Evolutionary conservation across 208 protist genomes (phyloP).

Genomic region (Trypanosoma platydactyli): DNA sequence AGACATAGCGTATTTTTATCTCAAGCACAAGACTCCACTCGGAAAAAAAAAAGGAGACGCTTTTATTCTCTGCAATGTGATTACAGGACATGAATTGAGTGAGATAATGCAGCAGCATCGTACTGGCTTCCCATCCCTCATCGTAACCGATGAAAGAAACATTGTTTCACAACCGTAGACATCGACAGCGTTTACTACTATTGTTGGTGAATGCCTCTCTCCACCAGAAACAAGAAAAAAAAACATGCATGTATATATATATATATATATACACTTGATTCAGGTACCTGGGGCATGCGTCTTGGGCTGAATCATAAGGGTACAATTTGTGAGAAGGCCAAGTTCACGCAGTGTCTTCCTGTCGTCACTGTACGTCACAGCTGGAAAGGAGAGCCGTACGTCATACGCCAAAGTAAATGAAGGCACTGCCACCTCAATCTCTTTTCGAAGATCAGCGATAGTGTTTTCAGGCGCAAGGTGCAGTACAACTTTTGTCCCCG

Average conservation of each 20-base stretch:
- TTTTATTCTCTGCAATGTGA: no score
- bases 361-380: slow-evolving; percentile 53
- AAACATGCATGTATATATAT: slow-evolving; percentile 1
- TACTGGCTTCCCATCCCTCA: no score
- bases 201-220: no score
- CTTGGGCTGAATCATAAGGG: slow-evolving; percentile 50
- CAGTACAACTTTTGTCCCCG: slow-evolving; percentile 59
- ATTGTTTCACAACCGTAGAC: no score
- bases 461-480: slow-evolving; percentile 51
- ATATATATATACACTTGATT: background rate
- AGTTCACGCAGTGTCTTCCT: slow-evolving; percentile 55
- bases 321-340: slow-evolving; percentile 59
- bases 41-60: no score
- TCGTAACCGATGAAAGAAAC: no score
- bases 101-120: no score
- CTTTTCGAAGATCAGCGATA: slow-evolving; percentile 57
- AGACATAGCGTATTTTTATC: no score
- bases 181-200: no score
- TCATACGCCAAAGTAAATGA: slow-evolving; percentile 60
- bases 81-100: no score
- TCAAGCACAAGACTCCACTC: no score
- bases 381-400: slow-evolving; percentile 76
- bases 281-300: background rate
- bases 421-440: slow-evolving; percentile 57
- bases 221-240: no score